Evolutionary conservation across 2,329 filamentous ascomycete species (phyloP).

Genomic region (Calonectria multiphialidica): DNA sequence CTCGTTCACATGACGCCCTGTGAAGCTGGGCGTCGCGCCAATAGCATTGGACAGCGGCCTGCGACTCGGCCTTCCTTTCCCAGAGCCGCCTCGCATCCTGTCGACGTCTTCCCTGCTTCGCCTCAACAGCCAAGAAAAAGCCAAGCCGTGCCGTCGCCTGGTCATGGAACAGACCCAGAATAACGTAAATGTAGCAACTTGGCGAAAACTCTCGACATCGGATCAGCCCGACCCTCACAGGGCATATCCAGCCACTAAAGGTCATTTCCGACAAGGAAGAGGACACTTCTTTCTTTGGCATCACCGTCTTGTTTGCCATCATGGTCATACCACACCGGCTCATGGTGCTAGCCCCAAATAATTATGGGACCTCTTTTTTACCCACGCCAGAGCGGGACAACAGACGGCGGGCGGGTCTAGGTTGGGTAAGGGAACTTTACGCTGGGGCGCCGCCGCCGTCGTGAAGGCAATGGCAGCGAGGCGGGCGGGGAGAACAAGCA

Average conservation of each 20-base stretch:
- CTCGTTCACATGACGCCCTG: conserved; percentile 18
- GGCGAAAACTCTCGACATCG: conserved; percentile 12
- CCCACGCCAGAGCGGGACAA: neutral
- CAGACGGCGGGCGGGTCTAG: neutral
- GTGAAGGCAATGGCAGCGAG: neutral
- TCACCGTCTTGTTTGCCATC: neutral
- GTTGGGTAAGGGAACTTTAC: neutral
- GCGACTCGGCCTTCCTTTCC: neutral
- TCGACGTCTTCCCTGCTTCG: conserved; percentile 15
- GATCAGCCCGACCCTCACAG: neutral
- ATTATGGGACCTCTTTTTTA: neutral
- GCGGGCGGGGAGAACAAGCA: neutral
- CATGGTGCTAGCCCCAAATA: neutral
- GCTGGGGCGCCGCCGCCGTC: neutral
- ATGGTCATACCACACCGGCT: neutral
- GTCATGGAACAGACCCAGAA: conserved; percentile 5
- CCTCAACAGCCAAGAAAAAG: conserved; percentile 17
- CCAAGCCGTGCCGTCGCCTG: conserved; percentile 14
- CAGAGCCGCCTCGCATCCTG: conserved; percentile 1
- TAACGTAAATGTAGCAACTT: conserved; percentile 8
- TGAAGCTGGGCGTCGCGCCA: neutral
- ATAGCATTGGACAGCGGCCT: neutral
- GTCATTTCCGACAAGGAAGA: too few relatives aligned
- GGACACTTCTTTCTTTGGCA: neutral
- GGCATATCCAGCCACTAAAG: neutral